Percentiles rank a stretch among this genome's conserved stretches.
These are phyloP conservation scores for Solanum sitiens DNA, from an alignment of 257 asterid genomes.

Conservation along the genomic window DNA sequence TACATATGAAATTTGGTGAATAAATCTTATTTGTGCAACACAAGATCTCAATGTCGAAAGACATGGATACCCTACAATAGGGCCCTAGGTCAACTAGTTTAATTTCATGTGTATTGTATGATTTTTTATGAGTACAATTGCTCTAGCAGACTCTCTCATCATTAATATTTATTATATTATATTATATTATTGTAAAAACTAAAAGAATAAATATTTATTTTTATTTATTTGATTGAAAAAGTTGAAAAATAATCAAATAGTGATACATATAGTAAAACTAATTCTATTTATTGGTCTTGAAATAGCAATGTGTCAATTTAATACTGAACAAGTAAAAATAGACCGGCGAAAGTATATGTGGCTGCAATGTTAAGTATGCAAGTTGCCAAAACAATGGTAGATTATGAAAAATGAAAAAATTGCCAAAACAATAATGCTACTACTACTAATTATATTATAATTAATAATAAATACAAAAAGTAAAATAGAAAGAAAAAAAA, in stretches of 20 bases:
- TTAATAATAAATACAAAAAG: background rate
- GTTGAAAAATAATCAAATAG: too few species aligned
- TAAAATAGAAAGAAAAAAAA: background rate
- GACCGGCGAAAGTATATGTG: too few species aligned
- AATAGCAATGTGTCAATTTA: too few species aligned
- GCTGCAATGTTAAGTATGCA: background rate
- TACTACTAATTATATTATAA: background rate
- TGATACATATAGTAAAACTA: too few species aligned
- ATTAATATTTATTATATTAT: too few species aligned
- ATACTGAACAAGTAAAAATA: too few species aligned
- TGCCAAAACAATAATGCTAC: background rate
- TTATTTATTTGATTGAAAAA: too few species aligned
- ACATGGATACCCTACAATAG: slow-evolving; percentile 1
- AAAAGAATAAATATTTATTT: too few species aligned
- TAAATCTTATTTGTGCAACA: background rate
- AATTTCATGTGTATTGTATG: background rate
- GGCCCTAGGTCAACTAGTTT: background rate
- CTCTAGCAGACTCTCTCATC: background rate
- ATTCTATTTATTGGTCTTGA: too few species aligned
- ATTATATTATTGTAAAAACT: too few species aligned
- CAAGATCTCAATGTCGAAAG: background rate
- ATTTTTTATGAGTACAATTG: background rate
- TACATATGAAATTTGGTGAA: background rate
- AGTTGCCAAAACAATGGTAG: background rate
- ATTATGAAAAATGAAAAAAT: background rate